Evolutionary conservation across 176 grass and related monocot genomes (phyloP).

Genomic region (Phragmites australis): DNA sequence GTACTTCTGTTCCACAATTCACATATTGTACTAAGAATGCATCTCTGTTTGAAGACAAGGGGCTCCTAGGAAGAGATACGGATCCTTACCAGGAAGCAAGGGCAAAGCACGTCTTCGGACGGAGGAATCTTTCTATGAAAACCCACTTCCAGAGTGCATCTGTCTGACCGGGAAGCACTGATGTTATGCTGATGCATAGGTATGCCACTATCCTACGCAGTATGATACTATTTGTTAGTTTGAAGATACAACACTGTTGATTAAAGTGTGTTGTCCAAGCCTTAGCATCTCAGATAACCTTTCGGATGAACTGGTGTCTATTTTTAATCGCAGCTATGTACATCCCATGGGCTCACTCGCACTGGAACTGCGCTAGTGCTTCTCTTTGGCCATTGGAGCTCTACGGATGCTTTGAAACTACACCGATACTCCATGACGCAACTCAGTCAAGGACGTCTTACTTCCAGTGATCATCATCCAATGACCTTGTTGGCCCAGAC

Average conservation of each 20-base stretch:
- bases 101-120: constrained; percentile 77
- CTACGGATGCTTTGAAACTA: not conserved
- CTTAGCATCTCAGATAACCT: constrained; percentile 6
- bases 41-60: constrained; percentile 65
- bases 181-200: constrained; percentile 42
- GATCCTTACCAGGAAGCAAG: constrained; percentile 78
- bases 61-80: constrained; percentile 81
- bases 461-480: not conserved
- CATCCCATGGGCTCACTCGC: not conserved
- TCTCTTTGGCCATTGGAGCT: not conserved
- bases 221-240: constrained; percentile 15
- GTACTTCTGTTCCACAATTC: not conserved
- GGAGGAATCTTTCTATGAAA: constrained; percentile 92
- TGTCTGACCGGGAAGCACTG: constrained; percentile 60
- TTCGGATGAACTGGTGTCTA: not conserved
- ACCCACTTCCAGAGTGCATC: constrained; percentile 90
- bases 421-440: not conserved
- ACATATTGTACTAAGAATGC: constrained; percentile 16
- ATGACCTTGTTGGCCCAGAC: constrained; percentile 7
- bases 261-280: not conserved
- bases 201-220: not conserved
- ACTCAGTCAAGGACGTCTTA: not conserved
- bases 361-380: not conserved
- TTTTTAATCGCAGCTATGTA: constrained; percentile 31
- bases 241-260: constrained; percentile 13